These are phyloP conservation scores for Thalassiosira exigua DNA, from an alignment of 352 stramenopile species.

Conservation along the genomic window DNA sequence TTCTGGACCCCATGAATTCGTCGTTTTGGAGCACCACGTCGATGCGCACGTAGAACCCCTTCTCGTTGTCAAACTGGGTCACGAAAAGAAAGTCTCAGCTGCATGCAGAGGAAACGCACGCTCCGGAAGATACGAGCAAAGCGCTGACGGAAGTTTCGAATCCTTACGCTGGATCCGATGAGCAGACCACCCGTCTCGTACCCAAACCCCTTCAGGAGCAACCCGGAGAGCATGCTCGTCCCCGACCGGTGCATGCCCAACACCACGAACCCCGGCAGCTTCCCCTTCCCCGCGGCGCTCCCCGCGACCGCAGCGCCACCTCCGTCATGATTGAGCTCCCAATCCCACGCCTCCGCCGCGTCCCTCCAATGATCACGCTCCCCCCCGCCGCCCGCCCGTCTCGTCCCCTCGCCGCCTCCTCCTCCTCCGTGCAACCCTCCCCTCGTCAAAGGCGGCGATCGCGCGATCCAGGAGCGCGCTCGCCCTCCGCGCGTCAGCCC, in stretches of 20 bases:
- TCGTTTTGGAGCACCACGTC: constrained; percentile 86
- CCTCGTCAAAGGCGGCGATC: constrained; percentile 24
- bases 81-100: no score
- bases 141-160: no score
- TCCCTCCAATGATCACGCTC: constrained; percentile 29
- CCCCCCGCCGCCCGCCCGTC: not conserved
- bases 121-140: no score
- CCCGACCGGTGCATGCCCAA: constrained; percentile 85
- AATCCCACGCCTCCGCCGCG: constrained; percentile 31
- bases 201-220: constrained; percentile 74
- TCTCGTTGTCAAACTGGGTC: constrained; percentile 82
- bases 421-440: not conserved
- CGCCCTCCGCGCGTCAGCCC: constrained; percentile 26
- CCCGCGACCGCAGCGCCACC: not conserved
- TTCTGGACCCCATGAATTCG: constrained; percentile 80
- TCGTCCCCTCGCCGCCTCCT: not conserved
- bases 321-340: not conserved
- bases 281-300: not conserved
- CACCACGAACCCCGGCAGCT: constrained; percentile 68
- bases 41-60: constrained; percentile 86
- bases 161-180: constrained; percentile 41
- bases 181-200: constrained; percentile 72
- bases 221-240: constrained; percentile 81
- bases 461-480: constrained; percentile 29
- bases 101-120: no score